Evolutionary conservation across 169 alveolate species (phyloP).

Genomic region (Perkinsus marinus): DNA sequence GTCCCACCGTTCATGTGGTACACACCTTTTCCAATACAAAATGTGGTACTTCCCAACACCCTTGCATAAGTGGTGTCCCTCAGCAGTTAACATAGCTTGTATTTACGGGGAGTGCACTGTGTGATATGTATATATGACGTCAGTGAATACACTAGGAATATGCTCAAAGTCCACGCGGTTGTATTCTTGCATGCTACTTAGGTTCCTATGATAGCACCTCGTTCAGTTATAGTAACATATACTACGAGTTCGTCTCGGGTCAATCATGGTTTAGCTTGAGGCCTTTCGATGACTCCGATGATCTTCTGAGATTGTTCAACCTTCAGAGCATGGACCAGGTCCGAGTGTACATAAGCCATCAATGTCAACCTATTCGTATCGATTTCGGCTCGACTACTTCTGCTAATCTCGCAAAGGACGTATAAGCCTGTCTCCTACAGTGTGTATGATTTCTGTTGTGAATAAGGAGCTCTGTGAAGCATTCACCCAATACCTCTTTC

Average conservation of each 20-base stretch:
- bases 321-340: neutral
- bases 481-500: too few species aligned
- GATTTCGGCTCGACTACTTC: neutral
- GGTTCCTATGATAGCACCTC: neutral
- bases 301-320: neutral
- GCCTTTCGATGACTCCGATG: neutral
- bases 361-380: neutral
- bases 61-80: too few species aligned
- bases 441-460: neutral
- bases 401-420: neutral
- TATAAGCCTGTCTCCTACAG: neutral
- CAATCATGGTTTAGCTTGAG: neutral
- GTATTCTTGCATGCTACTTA: too few species aligned
- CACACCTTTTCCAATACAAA: too few species aligned
- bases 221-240: neutral
- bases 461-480: neutral
- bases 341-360: neutral
- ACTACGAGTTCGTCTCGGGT: neutral
- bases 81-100: too few species aligned
- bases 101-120: too few species aligned
- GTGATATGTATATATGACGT: too few species aligned
- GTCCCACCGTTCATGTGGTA: too few species aligned
- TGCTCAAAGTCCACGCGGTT: too few species aligned
- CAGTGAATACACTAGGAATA: too few species aligned
- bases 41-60: too few species aligned